phyloP scores from a whole-genome alignment of 768 basidiomycete genomes.

The Leccinum subtestaceum region DNA sequence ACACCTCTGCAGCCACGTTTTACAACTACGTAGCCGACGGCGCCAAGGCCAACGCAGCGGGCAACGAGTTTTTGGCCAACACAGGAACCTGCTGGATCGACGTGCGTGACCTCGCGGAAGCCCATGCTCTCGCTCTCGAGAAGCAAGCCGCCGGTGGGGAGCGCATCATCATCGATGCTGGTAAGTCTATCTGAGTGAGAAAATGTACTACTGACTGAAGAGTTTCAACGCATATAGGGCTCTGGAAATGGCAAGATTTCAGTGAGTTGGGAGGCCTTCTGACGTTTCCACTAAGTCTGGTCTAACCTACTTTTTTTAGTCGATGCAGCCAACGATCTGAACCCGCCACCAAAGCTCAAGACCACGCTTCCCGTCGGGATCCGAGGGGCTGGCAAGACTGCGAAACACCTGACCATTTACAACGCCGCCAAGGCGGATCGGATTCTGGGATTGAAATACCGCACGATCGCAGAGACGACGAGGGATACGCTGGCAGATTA shows the following conservation, averaged over 20 bases:
- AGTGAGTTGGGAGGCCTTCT: conserved; percentile 15
- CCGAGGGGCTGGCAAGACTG: conserved; percentile 31
- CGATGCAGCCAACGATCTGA: conserved; percentile 36
- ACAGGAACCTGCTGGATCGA: conserved; percentile 41
- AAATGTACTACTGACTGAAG: background rate
- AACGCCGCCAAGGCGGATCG: conserved; percentile 37
- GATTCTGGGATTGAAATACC: conserved; percentile 43
- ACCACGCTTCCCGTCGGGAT: conserved; percentile 32
- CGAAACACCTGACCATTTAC: conserved; percentile 29
- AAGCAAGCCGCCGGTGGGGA: conserved; percentile 52
- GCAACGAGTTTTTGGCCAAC: conserved; percentile 25
- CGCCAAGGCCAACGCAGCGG: conserved; percentile 17
- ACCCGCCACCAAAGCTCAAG: conserved; percentile 31
- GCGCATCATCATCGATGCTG: conserved; percentile 50
- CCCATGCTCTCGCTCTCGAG: conserved; percentile 52
- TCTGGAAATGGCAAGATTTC: conserved; percentile 33
- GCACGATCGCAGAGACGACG: conserved; percentile 38
- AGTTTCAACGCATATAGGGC: conserved; percentile 10
- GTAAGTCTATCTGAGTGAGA: conserved; percentile 11
- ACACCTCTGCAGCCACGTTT: conserved; percentile 37
- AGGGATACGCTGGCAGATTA: background rate
- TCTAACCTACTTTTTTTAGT: conserved; percentile 23
- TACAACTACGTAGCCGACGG: conserved; percentile 33
- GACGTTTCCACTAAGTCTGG: background rate
- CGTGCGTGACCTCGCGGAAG: conserved; percentile 54